These are phyloP conservation scores for Pyrus betulifolia DNA, from an alignment of 306 rosid species.

Conservation along the genomic window DNA sequence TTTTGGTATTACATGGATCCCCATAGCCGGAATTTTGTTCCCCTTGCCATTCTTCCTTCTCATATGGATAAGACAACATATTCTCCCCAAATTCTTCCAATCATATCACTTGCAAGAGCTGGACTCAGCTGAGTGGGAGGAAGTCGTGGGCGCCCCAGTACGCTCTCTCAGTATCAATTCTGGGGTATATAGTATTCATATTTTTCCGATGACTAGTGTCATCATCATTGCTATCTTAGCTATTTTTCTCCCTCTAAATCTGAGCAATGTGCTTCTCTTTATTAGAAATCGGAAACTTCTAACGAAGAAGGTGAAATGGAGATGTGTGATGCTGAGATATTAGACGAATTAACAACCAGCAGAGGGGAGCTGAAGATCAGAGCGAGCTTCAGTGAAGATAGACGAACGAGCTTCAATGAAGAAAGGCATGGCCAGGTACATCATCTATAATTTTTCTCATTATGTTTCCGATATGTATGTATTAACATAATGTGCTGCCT, in stretches of 20 bases:
- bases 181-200: slow-evolving; percentile 24
- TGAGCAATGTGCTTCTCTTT: background rate
- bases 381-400: slow-evolving; percentile 34
- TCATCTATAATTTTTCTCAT: background rate
- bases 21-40: slow-evolving; percentile 78
- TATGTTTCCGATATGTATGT: background rate
- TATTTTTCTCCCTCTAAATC: background rate
- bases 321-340: slow-evolving; percentile 57
- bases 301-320: slow-evolving; percentile 27
- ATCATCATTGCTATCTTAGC: background rate
- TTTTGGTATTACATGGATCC: slow-evolving; percentile 80
- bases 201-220: background rate
- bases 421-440: slow-evolving; percentile 52
- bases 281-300: slow-evolving; percentile 41
- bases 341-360: slow-evolving; percentile 64
- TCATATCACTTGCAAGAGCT: slow-evolving; percentile 54
- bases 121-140: slow-evolving; percentile 81
- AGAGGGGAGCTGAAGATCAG: slow-evolving; percentile 82
- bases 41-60: slow-evolving; percentile 75
- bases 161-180: slow-evolving; percentile 30
- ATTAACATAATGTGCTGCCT: background rate
- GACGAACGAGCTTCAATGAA: slow-evolving; percentile 46
- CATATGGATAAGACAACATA: slow-evolving; percentile 52
- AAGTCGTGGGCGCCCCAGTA: slow-evolving; percentile 40
- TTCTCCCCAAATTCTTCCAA: slow-evolving; percentile 61